These are phyloP conservation scores for Aspergillus hortae DNA, from an alignment of 2,329 filamentous ascomycete species.

Conservation along the genomic window DNA sequence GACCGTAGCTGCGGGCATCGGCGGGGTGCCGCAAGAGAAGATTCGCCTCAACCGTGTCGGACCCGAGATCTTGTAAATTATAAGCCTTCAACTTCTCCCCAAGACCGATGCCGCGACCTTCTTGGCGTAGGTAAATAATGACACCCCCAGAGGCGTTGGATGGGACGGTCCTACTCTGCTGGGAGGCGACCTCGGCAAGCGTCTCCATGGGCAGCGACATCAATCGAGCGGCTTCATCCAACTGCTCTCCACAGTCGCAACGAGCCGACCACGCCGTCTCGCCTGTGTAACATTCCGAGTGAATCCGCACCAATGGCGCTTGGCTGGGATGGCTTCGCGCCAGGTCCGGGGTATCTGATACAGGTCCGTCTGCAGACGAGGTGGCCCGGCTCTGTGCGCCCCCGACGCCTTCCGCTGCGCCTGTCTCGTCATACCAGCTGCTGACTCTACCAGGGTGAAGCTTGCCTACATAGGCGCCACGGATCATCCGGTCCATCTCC, in stretches of 20 bases:
- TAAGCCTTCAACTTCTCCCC: constrained; percentile 97
- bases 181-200: constrained; percentile 24
- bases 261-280: constrained; percentile 98
- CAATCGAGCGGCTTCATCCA: constrained; percentile 90
- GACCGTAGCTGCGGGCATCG: constrained; percentile 87
- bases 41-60: constrained; percentile 97
- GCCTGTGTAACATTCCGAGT: constrained; percentile 97
- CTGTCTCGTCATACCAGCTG: constrained; percentile 57
- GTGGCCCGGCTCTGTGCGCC: not conserved
- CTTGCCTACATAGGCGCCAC: constrained; percentile 86
- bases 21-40: constrained; percentile 85
- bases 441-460: constrained; percentile 80
- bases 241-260: constrained; percentile 95
- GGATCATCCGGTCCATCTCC: constrained; percentile 70
- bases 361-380: constrained; percentile 7
- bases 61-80: constrained; percentile 92
- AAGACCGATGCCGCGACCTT: constrained; percentile 91
- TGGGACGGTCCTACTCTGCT: constrained; percentile 32
- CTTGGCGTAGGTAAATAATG: constrained; percentile 92
- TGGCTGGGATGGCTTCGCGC: constrained; percentile 19
- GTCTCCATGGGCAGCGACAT: constrained; percentile 67
- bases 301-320: constrained; percentile 82
- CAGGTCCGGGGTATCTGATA: constrained; percentile 11
- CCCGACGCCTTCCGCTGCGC: constrained; percentile 10
- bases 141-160: constrained; percentile 69